phyloP scores from a whole-genome alignment of 148 eudicot genomes.

The Heliamphora exappendiculata region DNA sequence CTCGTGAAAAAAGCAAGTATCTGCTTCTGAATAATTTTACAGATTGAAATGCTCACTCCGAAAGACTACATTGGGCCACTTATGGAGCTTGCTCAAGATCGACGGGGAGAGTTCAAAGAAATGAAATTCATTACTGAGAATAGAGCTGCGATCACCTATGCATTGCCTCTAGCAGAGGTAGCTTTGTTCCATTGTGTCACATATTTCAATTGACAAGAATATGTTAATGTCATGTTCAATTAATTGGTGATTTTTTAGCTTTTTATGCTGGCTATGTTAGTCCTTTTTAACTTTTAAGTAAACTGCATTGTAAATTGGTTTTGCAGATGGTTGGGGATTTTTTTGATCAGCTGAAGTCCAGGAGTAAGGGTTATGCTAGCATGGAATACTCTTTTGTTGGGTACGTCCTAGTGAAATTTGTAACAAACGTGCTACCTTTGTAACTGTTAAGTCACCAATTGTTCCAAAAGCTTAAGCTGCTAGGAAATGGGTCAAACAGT shows the following conservation, averaged over 20 bases:
- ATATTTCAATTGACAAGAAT: neutral
- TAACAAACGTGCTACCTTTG: no score
- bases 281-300: neutral
- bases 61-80: conserved; percentile 92
- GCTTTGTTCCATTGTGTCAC: neutral
- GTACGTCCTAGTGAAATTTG: conserved; percentile 30
- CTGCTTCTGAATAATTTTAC: conserved; percentile 11
- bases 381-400: conserved; percentile 91
- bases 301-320: conserved; percentile 5
- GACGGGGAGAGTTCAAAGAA: conserved; percentile 93
- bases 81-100: conserved; percentile 95
- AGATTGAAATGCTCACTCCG: conserved; percentile 96
- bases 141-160: conserved; percentile 72
- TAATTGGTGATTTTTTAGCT: conserved; percentile 3
- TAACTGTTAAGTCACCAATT: no score
- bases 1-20: neutral
- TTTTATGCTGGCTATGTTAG: neutral
- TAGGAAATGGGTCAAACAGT: no score
- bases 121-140: conserved; percentile 82
- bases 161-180: conserved; percentile 94
- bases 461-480: no score
- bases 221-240: neutral
- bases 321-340: conserved; percentile 98
- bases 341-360: conserved; percentile 95
- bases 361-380: conserved; percentile 98